Evolutionary conservation across 108 stramenopile genomes (phyloP), one percentile per base, ranked within the genome.

Genomic region (Stephanodiscus triporus): DNA sequence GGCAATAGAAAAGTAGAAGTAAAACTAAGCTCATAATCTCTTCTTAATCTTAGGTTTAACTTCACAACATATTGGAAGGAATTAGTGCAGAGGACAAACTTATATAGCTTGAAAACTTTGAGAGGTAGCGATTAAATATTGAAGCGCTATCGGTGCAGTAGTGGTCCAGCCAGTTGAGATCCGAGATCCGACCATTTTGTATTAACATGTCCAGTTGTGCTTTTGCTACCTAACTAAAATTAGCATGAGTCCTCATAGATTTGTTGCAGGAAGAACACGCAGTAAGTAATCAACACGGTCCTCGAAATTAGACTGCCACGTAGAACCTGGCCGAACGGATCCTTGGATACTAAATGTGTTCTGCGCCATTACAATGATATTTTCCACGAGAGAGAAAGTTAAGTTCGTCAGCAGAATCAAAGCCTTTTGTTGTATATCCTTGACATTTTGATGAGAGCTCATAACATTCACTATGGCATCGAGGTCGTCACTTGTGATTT

Each of bases 51-150:
- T n/a, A n/a, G n/a, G n/a, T n/a, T n/a, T n/a, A n/a, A n/a, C n/a
- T n/a, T n/a, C n/a, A n/a, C n/a, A n/a, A 60, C 17, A 76, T 83
- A 37, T 10, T 64, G 24, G 59, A 80, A 32, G 63, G 82, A 49
- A 78, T 87, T 57, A 70, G 57, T 17, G 55, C 55, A 42, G 68
- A 75, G 19, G 77, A 81, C 22, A 78, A 84, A 68, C 79, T 80
- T 49, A 75, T 32, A 57, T 67, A 1, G 11, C 8, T 40, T 4
- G 40, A 9, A 40, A 2, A 2, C n/a, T 36, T 40, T 40, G 8
- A 40, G 10, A 40, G n/a, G n/a, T n/a, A n/a, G n/a, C n/a, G n/a
- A n/a, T n/a, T n/a, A n/a, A n/a, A n/a, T n/a, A n/a, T n/a, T 40
- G 10, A 6, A 54, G 68, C 36, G 40, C 40, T 40, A 4, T 11